These are phyloP conservation scores for Rhypophila decipiens DNA, from an alignment of 495 filamentous ascomycete species.

Conservation along the genomic window DNA sequence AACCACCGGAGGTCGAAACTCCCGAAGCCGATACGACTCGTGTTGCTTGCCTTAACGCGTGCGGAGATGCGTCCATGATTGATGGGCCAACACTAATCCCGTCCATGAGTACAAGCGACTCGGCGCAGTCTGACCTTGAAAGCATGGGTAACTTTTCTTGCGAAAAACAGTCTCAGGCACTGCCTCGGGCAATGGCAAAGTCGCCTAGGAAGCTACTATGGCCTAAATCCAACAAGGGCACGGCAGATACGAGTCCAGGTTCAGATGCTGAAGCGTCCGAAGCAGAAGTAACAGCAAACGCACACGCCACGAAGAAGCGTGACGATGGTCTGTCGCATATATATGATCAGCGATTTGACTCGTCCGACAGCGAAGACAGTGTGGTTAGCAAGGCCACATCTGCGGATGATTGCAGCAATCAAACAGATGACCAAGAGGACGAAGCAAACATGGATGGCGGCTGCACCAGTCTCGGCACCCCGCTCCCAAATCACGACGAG, in stretches of 20 bases:
- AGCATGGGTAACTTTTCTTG: conserved; percentile 14
- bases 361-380: background rate
- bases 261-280: background rate
- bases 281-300: background rate
- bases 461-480: background rate
- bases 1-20: background rate
- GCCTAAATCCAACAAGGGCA: conserved; percentile 9
- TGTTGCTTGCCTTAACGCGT: too few species aligned
- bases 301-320: background rate
- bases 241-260: background rate
- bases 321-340: background rate
- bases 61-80: conserved; percentile 5
- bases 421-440: background rate
- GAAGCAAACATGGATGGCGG: background rate
- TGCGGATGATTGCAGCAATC: background rate
- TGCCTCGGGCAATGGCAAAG: background rate
- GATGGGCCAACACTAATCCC: conserved; percentile 18
- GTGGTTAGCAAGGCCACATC: too few species aligned
- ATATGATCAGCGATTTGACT: background rate
- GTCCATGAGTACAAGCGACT: background rate
- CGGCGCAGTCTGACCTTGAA: conserved; percentile 1
- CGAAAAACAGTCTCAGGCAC: conserved; percentile 13
- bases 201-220: conserved; percentile 19
- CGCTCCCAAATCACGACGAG: background rate
- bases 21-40: too few species aligned